A percentile compares a stretch with the other conserved stretches of the same genome.
Conservation (phyloP, 306 rosid species). For the Abrus precatorius region DNA sequence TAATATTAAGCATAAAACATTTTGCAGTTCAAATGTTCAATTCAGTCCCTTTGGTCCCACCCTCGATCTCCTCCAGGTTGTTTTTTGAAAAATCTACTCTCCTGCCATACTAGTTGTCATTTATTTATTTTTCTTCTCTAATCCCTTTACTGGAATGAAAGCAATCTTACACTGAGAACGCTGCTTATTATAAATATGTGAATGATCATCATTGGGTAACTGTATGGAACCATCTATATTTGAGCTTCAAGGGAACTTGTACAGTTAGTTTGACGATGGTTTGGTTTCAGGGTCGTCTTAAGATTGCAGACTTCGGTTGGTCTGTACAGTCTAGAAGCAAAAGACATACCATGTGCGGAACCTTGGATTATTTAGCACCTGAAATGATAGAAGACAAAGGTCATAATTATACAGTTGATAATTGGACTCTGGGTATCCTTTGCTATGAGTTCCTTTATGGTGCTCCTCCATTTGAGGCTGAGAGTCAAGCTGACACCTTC, state of each 20-base stretch:
- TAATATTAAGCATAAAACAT: neutral
- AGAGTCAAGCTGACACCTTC: conserved; percentile 84
- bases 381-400: conserved; percentile 91
- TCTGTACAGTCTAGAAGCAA: conserved; percentile 84
- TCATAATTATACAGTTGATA: conserved; percentile 89
- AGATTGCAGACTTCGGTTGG: conserved; percentile 97
- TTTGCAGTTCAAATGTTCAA: conserved; percentile 24
- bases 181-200: conserved; percentile 1
- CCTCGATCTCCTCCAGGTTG: neutral
- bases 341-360: conserved; percentile 94
- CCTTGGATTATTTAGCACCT: conserved; percentile 91
- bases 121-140: neutral
- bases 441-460: conserved; percentile 93
- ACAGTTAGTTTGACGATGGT: conserved; percentile 19
- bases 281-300: conserved; percentile 77
- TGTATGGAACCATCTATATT: neutral
- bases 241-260: neutral
- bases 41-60: neutral
- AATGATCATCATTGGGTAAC: neutral
- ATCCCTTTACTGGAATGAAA: neutral
- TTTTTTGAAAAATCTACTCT: neutral
- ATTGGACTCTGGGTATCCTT: conserved; percentile 91
- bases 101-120: neutral
- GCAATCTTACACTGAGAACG: neutral
- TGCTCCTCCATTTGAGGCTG: conserved; percentile 91